Evolutionary conservation across 768 basidiomycete species (phyloP).

Genomic region (Tricholoma saponaceum): DNA sequence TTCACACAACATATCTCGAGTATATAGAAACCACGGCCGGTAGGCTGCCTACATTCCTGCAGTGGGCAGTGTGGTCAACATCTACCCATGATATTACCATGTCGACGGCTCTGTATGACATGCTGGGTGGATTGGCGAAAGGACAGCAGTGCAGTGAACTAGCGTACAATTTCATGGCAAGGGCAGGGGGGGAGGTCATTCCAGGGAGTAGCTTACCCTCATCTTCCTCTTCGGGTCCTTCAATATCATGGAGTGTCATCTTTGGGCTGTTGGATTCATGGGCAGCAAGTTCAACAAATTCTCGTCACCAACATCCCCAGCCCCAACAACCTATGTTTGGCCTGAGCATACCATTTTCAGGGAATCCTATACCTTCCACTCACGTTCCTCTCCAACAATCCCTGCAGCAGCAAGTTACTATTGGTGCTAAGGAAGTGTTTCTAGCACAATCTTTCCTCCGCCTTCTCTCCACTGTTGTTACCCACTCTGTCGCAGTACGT

Average conservation of each 20-base stretch:
- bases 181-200: conserved; percentile 68
- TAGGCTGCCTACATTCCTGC: conserved; percentile 71
- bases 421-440: conserved; percentile 67
- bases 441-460: conserved; percentile 80
- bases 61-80: conserved; percentile 89
- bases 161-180: conserved; percentile 84
- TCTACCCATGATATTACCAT: conserved; percentile 68
- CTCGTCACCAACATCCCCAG: conserved; percentile 43
- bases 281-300: conserved; percentile 49
- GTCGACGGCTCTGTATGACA: conserved; percentile 81
- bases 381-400: conserved; percentile 34
- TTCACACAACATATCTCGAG: conserved; percentile 51
- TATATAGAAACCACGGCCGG: conserved; percentile 56
- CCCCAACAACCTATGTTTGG: conserved; percentile 23
- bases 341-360: conserved; percentile 20
- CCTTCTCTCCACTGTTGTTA: conserved; percentile 72
- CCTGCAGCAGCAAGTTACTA: conserved; percentile 43
- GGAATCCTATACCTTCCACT: conserved; percentile 26
- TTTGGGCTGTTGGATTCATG: conserved; percentile 76
- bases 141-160: conserved; percentile 84
- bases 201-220: conserved; percentile 54
- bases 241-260: conserved; percentile 75
- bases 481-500: conserved; percentile 73
- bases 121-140: conserved; percentile 80
- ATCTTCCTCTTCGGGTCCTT: conserved; percentile 45